These are phyloP conservation scores for Hypoxylon sp. DNA, from an alignment of 2,329 filamentous ascomycete genomes.

Conservation along the genomic window DNA sequence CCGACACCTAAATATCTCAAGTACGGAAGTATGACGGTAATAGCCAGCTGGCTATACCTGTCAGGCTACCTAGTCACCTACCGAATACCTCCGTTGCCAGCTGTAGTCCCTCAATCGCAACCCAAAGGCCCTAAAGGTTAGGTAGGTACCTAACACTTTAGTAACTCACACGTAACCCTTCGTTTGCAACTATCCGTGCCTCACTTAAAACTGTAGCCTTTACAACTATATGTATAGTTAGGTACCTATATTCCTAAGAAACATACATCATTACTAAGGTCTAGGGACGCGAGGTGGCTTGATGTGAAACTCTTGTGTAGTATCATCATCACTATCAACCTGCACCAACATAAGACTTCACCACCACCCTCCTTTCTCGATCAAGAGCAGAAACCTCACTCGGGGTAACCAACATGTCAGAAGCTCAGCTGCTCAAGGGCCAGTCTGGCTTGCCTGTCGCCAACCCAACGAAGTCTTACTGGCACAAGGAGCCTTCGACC, in stretches of 20 bases:
- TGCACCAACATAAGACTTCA: neutral
- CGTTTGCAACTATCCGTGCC: conserved; percentile 1
- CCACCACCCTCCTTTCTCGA: conserved; percentile 1
- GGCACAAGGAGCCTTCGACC: conserved; percentile 78
- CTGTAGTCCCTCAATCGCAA: neutral
- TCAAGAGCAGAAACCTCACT: neutral
- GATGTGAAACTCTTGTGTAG: conserved; percentile 19
- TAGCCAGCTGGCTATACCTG: conserved; percentile 3
- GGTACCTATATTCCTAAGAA: conserved; percentile 2
- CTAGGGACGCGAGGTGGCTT: neutral
- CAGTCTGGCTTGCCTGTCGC: conserved; percentile 72
- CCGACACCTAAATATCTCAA: neutral
- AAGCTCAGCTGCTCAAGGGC: conserved; percentile 41
- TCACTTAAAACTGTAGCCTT: neutral
- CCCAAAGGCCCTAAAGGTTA: neutral
- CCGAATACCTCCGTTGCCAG: neutral
- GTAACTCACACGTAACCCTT: neutral
- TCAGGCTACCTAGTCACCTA: neutral
- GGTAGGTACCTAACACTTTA: no score
- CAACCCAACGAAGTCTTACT: conserved; percentile 77
- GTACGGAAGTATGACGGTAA: neutral
- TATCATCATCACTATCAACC: conserved; percentile 14
- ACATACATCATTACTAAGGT: conserved; percentile 1
- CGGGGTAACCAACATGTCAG: conserved; percentile 31
- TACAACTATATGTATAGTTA: neutral